Evolutionary conservation across 2,329 filamentous ascomycete genomes (phyloP), one percentile per base, ranked within the genome.

Genomic region (Tolypocladium ovalisporum): DNA sequence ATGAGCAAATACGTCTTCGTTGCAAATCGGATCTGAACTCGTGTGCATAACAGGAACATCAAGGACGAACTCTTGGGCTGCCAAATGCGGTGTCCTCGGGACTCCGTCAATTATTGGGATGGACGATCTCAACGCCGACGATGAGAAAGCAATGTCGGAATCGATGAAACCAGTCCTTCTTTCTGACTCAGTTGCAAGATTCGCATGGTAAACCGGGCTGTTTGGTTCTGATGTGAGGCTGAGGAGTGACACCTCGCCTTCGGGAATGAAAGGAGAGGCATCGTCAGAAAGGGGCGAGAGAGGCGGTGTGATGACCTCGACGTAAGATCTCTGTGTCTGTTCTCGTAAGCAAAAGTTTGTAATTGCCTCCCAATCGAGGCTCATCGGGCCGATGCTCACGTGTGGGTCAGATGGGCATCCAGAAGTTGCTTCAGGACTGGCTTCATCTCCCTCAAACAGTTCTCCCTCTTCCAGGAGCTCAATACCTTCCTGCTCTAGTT

Each of bases 201-300:
- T 52, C 1, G 44, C 27, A 1, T 32, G 4, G 4, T 57, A 53
- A 8, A 52, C n/a, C 2, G 69, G 67, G 27, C 62, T 72, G 17
- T 49, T 59, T 15, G 71, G 67, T 2, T 70, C 69, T 0, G 70
- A 70, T 34, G 66, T 66, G 1, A 68, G 56, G 39, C 70, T 66
- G 3, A 73, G 64, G 4, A 62, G 19, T 7, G 62, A 59, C 29
- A 58, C 58, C 0, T 59, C 57, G 1, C 54, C 42, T 9, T 57
- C 47, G 0, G 66, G 68, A n/a, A 67, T 34, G 54, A 65, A 69
- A 0, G 56, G 54, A 9, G 55, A 57, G 19, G 56, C 4, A 8
- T 62, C 56, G 1, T 64, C 62, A 4, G 63, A 65, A 2, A 63
- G 44, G 9, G 68, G 67, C 19, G 67, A 68, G 8, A 72, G 58